Percentiles rank a stretch among this genome's conserved stretches.
Evolutionary conservation across 2,329 filamentous ascomycete genomes (phyloP).

Genomic region (Cladosporium sp.): DNA sequence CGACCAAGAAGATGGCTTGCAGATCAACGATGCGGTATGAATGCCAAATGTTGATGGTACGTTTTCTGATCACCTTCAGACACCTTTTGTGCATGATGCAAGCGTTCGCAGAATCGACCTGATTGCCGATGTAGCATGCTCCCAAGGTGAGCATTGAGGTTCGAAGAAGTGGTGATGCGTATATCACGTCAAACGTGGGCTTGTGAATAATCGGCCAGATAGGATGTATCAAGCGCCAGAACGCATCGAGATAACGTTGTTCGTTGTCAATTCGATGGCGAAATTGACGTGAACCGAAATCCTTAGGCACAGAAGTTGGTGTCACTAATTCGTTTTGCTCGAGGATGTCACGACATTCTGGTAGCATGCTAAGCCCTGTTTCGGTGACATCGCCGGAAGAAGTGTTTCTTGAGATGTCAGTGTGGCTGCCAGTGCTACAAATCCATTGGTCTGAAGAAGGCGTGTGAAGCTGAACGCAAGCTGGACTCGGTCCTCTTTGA

Average conservation of each 20-base stretch:
- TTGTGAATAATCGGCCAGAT: slow-evolving; percentile 42
- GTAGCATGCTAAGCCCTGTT: neutral
- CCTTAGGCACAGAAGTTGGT: slow-evolving; percentile 2
- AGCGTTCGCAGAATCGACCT: slow-evolving; percentile 33
- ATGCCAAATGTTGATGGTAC: slow-evolving; percentile 20
- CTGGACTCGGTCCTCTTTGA: neutral
- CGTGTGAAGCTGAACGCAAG: neutral
- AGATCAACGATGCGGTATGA: slow-evolving; percentile 35
- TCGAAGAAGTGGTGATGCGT: slow-evolving; percentile 39
- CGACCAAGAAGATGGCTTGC: slow-evolving; percentile 42
- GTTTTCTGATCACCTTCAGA: slow-evolving; percentile 35
- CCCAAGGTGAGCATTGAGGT: slow-evolving; percentile 44
- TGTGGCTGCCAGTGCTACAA: neutral
- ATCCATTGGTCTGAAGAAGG: neutral
- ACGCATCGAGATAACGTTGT: slow-evolving; percentile 41
- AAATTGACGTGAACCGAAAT: slow-evolving; percentile 1
- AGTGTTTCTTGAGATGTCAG: neutral
- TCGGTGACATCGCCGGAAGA: neutral
- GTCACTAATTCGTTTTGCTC: slow-evolving; percentile 17
- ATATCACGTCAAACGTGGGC: slow-evolving; percentile 34
- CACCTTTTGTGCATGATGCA: slow-evolving; percentile 39
- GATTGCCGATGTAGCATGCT: slow-evolving; percentile 35
- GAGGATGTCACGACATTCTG: slow-evolving; percentile 19
- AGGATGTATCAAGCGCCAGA: slow-evolving; percentile 44
- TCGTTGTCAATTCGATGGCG: slow-evolving; percentile 16